phyloP scores from a whole-genome alignment of 306 rosid genomes.

The Lathyrus aphaca region DNA sequence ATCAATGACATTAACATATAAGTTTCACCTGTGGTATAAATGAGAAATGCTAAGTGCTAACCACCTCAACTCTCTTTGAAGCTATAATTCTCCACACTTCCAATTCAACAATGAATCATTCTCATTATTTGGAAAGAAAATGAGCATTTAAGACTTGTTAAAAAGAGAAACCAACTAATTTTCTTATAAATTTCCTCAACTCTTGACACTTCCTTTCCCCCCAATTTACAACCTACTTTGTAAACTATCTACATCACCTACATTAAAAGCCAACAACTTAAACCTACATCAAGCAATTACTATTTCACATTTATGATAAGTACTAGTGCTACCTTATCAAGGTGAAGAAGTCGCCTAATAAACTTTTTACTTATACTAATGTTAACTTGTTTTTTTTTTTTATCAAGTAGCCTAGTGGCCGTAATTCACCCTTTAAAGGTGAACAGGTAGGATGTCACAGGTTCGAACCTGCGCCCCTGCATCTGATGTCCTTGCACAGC shows the following conservation, averaged over 20 bases:
- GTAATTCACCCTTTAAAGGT: no score
- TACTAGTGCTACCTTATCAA: slow-evolving; percentile 1
- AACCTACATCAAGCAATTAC: slow-evolving; percentile 25
- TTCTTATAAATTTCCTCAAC: slow-evolving; percentile 7
- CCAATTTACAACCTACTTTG: slow-evolving; percentile 2
- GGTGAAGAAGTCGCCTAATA: slow-evolving; percentile 8
- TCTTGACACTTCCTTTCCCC: slow-evolving; percentile 15
- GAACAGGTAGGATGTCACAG: no score
- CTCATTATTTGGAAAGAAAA: slow-evolving; percentile 26
- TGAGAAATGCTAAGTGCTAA: slow-evolving; percentile 33
- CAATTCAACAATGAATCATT: slow-evolving; percentile 24
- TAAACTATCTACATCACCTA: slow-evolving; percentile 4
- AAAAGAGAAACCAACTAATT: slow-evolving; percentile 23
- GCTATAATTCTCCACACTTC: slow-evolving; percentile 27
- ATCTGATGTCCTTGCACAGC: no score
- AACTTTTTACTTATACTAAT: no score
- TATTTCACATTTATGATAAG: slow-evolving; percentile 27
- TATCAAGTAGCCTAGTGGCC: no score
- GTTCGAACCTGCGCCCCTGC: no score
- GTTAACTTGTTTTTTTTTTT: no score
- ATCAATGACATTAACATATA: slow-evolving; percentile 22
- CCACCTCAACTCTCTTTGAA: slow-evolving; percentile 26
- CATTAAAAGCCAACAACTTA: slow-evolving; percentile 17
- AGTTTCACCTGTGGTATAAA: slow-evolving; percentile 19
- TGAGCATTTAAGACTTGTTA: slow-evolving; percentile 6